phyloP scores from a whole-genome alignment of 495 filamentous ascomycete species.

The Aspergillus biplanus region DNA sequence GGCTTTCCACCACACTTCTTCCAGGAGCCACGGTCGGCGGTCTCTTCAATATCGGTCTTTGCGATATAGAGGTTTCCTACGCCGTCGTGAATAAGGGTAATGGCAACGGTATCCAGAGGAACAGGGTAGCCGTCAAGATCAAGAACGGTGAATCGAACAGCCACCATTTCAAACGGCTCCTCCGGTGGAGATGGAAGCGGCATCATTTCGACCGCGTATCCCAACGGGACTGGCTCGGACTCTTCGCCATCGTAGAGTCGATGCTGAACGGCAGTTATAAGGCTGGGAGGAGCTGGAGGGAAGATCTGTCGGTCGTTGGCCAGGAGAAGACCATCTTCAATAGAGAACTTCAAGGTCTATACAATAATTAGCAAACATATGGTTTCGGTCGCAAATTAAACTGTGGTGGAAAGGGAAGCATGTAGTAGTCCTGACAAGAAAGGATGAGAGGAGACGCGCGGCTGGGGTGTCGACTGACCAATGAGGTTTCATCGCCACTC shows the following conservation, averaged over 20 bases:
- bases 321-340: slow-evolving; percentile 44
- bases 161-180: slow-evolving; percentile 37
- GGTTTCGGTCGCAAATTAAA: background rate
- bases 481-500: slow-evolving; percentile 39
- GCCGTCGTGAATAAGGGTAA: slow-evolving; percentile 45
- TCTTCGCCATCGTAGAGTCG: slow-evolving; percentile 39
- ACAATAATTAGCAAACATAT: slow-evolving; percentile 15
- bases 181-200: slow-evolving; percentile 36
- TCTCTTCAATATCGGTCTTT: slow-evolving; percentile 43
- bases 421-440: background rate
- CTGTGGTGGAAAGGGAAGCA: slow-evolving; percentile 1
- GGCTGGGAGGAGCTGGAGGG: slow-evolving; percentile 42
- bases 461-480: slow-evolving; percentile 35
- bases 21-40: slow-evolving; percentile 42
- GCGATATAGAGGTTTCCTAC: slow-evolving; percentile 43
- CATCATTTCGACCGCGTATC: slow-evolving; percentile 49
- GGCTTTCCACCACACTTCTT: slow-evolving; percentile 45
- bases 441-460: background rate
- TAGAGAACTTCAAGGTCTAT: slow-evolving; percentile 47
- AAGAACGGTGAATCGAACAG: slow-evolving; percentile 51
- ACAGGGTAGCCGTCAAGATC: slow-evolving; percentile 54
- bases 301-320: slow-evolving; percentile 56
- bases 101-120: slow-evolving; percentile 50
- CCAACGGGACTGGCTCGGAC: slow-evolving; percentile 41
- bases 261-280: slow-evolving; percentile 42